Evolutionary conservation across 140 eudicot genomes (phyloP).

Genomic region (Cichorium intybus): DNA sequence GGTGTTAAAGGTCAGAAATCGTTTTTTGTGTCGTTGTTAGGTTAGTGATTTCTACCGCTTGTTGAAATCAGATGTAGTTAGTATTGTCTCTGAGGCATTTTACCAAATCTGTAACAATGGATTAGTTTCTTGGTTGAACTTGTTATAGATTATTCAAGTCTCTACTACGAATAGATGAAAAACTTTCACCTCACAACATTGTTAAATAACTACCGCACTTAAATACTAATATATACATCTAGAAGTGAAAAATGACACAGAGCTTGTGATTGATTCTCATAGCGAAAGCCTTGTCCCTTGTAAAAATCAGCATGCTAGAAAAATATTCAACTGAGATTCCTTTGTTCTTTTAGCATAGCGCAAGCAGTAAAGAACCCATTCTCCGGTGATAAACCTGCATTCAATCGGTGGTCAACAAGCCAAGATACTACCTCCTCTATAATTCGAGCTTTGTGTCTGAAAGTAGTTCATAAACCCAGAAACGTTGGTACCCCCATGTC

Average conservation of each 20-base stretch:
- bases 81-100: too few relatives aligned
- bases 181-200: too few relatives aligned
- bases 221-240: too few relatives aligned
- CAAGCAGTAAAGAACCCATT: slow-evolving; percentile 40
- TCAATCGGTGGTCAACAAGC: slow-evolving; percentile 36
- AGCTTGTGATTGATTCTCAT: slow-evolving; percentile 34
- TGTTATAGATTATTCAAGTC: too few relatives aligned
- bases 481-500: slow-evolving; percentile 32
- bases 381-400: slow-evolving; percentile 37
- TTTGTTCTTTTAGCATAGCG: slow-evolving; percentile 27
- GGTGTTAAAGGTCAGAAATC: slow-evolving; percentile 28
- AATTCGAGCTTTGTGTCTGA: slow-evolving; percentile 30
- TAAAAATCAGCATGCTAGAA: slow-evolving; percentile 39
- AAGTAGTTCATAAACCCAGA: slow-evolving; percentile 33
- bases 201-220: too few relatives aligned
- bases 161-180: too few relatives aligned
- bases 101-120: too few relatives aligned
- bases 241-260: background rate
- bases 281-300: slow-evolving; percentile 14
- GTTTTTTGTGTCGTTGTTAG: background rate
- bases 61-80: background rate
- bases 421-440: slow-evolving; percentile 31
- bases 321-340: slow-evolving; percentile 35
- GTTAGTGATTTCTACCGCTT: background rate
- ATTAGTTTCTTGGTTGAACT: too few relatives aligned